Conservation (phyloP, 345 rosid genomes). For the Noccaea bulbosa region DNA sequence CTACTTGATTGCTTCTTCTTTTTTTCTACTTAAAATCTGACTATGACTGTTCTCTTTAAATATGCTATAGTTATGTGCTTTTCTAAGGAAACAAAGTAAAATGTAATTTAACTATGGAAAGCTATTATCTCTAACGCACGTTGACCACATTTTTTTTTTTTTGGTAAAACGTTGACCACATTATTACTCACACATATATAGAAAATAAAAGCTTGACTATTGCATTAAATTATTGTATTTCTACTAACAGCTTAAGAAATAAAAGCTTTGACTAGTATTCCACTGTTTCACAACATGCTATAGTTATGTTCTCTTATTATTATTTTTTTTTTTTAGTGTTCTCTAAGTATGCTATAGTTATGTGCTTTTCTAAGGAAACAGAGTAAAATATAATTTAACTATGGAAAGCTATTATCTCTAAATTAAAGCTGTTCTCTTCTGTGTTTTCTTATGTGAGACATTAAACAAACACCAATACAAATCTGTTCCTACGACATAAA, state of each 20-base stretch:
- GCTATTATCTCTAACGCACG: background rate
- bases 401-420: too few species aligned
- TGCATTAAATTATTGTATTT: background rate
- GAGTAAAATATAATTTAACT: background rate
- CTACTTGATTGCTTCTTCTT: background rate
- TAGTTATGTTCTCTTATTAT: background rate
- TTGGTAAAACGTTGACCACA: background rate
- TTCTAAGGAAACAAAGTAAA: conserved; percentile 1
- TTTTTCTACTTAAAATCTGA: background rate
- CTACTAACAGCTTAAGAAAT: too few species aligned
- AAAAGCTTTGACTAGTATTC: too few species aligned
- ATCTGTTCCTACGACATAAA: too few species aligned
- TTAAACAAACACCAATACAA: too few species aligned
- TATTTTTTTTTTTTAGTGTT: too few species aligned
- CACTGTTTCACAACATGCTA: too few species aligned
- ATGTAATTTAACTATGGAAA: too few species aligned
- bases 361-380: background rate
- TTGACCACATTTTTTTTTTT: background rate
- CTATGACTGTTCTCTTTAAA: background rate
- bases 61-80: background rate
- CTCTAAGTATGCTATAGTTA: background rate
- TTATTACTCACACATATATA: background rate
- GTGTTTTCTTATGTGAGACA: too few species aligned
- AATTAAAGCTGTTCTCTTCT: too few species aligned
- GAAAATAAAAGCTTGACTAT: background rate